A percentile compares a stretch with the other conserved stretches of the same genome.
Conservation (phyloP, 108 stramenopile genomes). For the Phaeodactylum tricornutum region DNA sequence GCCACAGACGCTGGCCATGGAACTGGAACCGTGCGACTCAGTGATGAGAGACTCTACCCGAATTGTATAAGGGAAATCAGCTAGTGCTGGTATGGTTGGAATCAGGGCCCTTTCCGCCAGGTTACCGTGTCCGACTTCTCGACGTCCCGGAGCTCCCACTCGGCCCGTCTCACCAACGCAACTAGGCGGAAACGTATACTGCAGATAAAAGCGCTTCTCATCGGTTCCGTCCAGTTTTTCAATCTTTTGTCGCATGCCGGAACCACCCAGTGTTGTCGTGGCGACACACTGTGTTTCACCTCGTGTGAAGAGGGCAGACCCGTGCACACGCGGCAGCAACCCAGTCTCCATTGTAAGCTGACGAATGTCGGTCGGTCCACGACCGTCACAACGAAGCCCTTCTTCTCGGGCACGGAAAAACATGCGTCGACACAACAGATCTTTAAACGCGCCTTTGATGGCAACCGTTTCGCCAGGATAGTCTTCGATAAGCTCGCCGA, state of each 20-base stretch:
- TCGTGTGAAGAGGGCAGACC: conserved; percentile 88
- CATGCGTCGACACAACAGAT: conserved; percentile 58
- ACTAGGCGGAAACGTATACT: conserved; percentile 92
- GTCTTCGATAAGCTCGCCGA: conserved; percentile 33
- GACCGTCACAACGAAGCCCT: conserved; percentile 57
- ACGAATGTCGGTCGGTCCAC: conserved; percentile 52
- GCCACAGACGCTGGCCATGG: conserved; percentile 89
- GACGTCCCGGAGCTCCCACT: conserved; percentile 76
- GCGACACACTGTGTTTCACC: conserved; percentile 91
- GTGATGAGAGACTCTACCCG: conserved; percentile 79
- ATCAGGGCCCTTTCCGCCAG: conserved; percentile 73
- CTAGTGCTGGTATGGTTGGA: conserved; percentile 53
- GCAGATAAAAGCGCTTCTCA: conserved; percentile 86
- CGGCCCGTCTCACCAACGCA: conserved; percentile 91
- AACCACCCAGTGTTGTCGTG: conserved; percentile 80
- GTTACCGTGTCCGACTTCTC: conserved; percentile 86
- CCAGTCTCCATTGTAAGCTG: conserved; percentile 34
- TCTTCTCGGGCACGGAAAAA: conserved; percentile 32
- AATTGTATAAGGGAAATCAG: conserved; percentile 73
- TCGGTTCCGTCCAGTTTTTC: conserved; percentile 76
- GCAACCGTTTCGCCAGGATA: conserved; percentile 37
- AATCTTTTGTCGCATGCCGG: conserved; percentile 86
- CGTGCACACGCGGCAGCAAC: conserved; percentile 58
- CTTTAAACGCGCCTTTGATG: conserved; percentile 46
- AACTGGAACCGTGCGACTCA: conserved; percentile 71